Conservation (phyloP, 768 basidiomycete genomes). For the Naganishia friedmannii region DNA sequence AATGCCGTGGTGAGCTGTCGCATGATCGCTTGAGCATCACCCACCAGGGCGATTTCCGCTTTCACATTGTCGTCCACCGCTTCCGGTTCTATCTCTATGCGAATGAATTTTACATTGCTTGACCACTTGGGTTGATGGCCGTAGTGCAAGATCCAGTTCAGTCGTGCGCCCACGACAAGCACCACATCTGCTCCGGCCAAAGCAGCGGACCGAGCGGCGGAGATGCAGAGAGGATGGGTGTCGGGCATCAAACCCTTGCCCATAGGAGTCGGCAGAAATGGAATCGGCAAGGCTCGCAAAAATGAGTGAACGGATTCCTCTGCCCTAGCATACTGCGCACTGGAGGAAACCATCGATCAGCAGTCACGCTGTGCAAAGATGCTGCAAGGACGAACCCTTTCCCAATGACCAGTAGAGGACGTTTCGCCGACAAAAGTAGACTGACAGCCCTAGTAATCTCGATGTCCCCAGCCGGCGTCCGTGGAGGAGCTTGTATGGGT, state of each 20-base stretch:
- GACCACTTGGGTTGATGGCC: conserved; percentile 34
- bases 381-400: conserved; percentile 30
- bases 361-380: not conserved
- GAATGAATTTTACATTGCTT: conserved; percentile 33
- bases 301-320: conserved; percentile 28
- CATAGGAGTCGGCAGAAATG: conserved; percentile 38
- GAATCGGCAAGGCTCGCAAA: conserved; percentile 30
- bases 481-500: not conserved
- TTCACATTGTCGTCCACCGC: conserved; percentile 33
- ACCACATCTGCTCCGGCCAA: conserved; percentile 36
- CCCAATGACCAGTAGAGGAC: conserved; percentile 36
- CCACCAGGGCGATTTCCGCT: conserved; percentile 33
- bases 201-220: conserved; percentile 35
- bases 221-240: conserved; percentile 34
- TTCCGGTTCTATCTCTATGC: conserved; percentile 34
- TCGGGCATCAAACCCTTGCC: conserved; percentile 37
- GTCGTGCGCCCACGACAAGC: conserved; percentile 36
- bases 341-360: not conserved
- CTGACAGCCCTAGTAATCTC: conserved; percentile 29
- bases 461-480: conserved; percentile 7
- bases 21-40: conserved; percentile 31
- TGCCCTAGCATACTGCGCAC: conserved; percentile 35
- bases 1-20: conserved; percentile 27
- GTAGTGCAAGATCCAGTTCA: conserved; percentile 41
- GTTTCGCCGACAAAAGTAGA: conserved; percentile 31